Conservation (phyloP, 202 grass and related monocot genomes). For the Saccharum hybrid region DNA sequence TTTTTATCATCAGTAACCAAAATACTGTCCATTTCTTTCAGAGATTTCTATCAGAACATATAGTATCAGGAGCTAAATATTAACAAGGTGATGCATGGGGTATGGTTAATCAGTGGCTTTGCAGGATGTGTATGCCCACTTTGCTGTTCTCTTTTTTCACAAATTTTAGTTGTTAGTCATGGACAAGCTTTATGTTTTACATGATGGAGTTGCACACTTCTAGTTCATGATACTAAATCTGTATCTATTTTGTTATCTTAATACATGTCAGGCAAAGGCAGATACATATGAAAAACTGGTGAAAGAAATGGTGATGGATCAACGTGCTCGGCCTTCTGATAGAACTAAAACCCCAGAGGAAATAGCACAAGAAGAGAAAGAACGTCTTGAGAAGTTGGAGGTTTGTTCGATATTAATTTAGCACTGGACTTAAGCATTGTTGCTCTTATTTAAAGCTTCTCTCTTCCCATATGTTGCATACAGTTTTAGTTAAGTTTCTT, state of each 20-base stretch:
- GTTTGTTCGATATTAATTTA: constrained; percentile 47
- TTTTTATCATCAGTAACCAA: background rate
- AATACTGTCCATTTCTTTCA: constrained; percentile 15
- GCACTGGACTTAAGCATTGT: constrained; percentile 26
- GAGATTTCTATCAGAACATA: constrained; percentile 29
- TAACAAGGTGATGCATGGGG: background rate
- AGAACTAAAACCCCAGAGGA: constrained; percentile 93
- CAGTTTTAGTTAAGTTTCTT: background rate
- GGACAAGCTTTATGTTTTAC: constrained; percentile 1
- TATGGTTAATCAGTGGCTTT: background rate
- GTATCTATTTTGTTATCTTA: constrained; percentile 37
- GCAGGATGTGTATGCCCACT: background rate
- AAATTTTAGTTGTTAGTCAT: constrained; percentile 19
- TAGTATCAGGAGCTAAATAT: constrained; percentile 1
- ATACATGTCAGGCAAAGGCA: constrained; percentile 55
- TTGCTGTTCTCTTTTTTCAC: background rate
- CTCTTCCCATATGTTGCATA: background rate
- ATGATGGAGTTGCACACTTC: constrained; percentile 9
- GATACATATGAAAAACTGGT: constrained; percentile 91
- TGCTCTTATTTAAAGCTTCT: constrained; percentile 43
- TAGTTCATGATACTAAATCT: constrained; percentile 23
- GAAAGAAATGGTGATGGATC: constrained; percentile 88
- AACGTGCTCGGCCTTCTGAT: constrained; percentile 80
- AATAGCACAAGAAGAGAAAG: constrained; percentile 91
- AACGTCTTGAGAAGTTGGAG: constrained; percentile 85